Conservation (phyloP, 2,329 filamentous ascomycete genomes). For the Samsoniella hepiali region DNA sequence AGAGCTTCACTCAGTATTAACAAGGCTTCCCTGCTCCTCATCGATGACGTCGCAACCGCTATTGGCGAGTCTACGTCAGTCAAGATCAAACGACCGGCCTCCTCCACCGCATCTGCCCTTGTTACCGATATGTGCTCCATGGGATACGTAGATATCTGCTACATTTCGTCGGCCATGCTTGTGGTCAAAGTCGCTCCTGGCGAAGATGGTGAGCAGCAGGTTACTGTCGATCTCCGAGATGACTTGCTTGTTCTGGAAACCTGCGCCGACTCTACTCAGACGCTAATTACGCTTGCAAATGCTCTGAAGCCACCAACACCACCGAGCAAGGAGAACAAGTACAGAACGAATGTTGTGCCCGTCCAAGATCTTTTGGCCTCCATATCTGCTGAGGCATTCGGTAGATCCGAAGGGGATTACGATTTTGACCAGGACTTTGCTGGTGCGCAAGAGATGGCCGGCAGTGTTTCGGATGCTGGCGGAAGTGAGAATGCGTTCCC, state of each 20-base stretch:
- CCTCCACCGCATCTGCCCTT: conserved; percentile 45
- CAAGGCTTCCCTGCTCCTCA: conserved; percentile 78
- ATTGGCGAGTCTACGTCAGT: conserved; percentile 19
- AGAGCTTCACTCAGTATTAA: conserved; percentile 65
- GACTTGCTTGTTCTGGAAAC: conserved; percentile 88
- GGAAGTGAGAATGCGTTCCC: conserved; percentile 36
- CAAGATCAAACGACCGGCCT: conserved; percentile 26
- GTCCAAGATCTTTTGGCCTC: conserved; percentile 86
- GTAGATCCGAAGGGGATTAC: conserved; percentile 57
- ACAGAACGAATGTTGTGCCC: conserved; percentile 80
- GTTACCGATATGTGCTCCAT: conserved; percentile 56
- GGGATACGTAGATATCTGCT: conserved; percentile 84
- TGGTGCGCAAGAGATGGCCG: conserved; percentile 48
- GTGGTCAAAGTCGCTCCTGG: conserved; percentile 57
- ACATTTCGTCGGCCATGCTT: conserved; percentile 77
- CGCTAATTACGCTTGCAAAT: conserved; percentile 73
- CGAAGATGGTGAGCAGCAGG: conserved; percentile 56
- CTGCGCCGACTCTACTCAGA: conserved; percentile 95
- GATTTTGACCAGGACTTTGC: conserved; percentile 63
- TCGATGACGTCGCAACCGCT: conserved; percentile 63
- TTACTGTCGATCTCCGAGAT: conserved; percentile 80
- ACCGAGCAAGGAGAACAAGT: conserved; percentile 79
- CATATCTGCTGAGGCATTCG: conserved; percentile 82
- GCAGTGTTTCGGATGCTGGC: conserved; percentile 32
- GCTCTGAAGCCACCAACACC: conserved; percentile 80